phyloP scores from a whole-genome alignment of 352 stramenopile genomes.

The Phytopythium ostracodes region DNA sequence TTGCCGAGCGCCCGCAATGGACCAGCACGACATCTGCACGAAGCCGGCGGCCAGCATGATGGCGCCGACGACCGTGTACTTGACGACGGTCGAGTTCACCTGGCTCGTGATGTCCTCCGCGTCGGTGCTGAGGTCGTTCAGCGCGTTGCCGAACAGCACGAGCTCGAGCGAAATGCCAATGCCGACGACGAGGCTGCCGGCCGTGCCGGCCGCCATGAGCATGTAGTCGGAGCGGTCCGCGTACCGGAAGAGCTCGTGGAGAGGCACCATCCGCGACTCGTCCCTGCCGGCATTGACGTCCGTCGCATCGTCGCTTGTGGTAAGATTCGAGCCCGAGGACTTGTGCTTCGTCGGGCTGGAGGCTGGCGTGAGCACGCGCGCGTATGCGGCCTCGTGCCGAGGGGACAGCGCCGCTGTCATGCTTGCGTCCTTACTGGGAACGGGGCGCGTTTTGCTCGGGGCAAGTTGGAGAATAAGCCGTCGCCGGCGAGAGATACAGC shows the following conservation, averaged over 20 bases:
- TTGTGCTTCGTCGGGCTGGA: not conserved
- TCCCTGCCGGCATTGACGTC: not conserved
- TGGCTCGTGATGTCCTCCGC: not conserved
- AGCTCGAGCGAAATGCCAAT: constrained; percentile 13
- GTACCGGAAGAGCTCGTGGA: constrained; percentile 16
- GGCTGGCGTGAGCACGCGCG: not conserved
- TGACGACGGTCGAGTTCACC: not conserved
- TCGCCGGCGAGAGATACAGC: too few relatives aligned
- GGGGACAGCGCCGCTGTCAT: not conserved
- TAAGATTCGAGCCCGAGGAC: not conserved
- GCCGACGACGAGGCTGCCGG: constrained; percentile 6
- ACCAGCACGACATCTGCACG: constrained; percentile 22
- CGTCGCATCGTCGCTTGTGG: not conserved
- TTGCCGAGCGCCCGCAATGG: constrained; percentile 18
- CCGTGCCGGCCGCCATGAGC: constrained; percentile 12
- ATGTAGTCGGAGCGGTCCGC: constrained; percentile 14
- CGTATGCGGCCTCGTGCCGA: not conserved
- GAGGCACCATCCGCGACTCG: not conserved
- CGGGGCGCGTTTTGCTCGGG: not conserved
- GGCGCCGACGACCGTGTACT: not conserved
- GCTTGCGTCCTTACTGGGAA: not conserved
- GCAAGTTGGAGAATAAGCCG: not conserved
- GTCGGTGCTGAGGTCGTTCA: constrained; percentile 12
- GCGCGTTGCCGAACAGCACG: constrained; percentile 18
- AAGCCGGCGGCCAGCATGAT: constrained; percentile 15